These are phyloP conservation scores for Colletotrichum sp. DNA, from an alignment of 2,329 filamentous ascomycete species.

Conservation along the genomic window DNA sequence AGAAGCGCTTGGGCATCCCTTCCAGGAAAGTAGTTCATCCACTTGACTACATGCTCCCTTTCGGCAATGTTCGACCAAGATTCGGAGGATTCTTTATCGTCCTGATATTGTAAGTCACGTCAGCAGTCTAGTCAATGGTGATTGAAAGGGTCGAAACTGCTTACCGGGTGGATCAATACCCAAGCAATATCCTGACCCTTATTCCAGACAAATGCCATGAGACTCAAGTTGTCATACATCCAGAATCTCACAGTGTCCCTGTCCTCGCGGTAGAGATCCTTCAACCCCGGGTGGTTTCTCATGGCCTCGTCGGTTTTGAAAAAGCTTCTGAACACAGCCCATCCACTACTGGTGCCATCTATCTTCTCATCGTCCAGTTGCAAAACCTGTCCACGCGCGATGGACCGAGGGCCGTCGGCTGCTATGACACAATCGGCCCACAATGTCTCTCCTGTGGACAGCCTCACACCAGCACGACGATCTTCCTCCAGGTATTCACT, in stretches of 20 bases:
- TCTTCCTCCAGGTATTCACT: neutral
- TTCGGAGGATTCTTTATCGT: neutral
- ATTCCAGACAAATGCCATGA: neutral
- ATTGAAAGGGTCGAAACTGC: neutral
- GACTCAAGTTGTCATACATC: neutral
- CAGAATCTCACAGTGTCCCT: neutral
- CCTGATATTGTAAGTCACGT: neutral
- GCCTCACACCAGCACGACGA: neutral
- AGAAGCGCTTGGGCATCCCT: conserved; percentile 51
- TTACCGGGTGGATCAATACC: neutral
- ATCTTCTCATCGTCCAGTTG: neutral
- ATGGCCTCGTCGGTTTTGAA: neutral
- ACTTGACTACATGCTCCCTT: conserved; percentile 53
- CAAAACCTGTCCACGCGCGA: neutral
- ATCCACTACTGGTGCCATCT: neutral
- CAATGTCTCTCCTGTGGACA: neutral
- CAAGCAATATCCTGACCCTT: neutral
- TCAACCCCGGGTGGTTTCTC: neutral
- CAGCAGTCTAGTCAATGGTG: neutral
- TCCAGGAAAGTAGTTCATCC: conserved; percentile 58
- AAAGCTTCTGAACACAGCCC: neutral
- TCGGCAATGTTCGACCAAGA: neutral
- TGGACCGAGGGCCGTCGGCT: neutral
- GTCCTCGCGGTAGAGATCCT: neutral
- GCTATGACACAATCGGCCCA: neutral